Evolutionary conservation across 768 basidiomycete species (phyloP).

Genomic region (Sistotremastrum suecicum): DNA sequence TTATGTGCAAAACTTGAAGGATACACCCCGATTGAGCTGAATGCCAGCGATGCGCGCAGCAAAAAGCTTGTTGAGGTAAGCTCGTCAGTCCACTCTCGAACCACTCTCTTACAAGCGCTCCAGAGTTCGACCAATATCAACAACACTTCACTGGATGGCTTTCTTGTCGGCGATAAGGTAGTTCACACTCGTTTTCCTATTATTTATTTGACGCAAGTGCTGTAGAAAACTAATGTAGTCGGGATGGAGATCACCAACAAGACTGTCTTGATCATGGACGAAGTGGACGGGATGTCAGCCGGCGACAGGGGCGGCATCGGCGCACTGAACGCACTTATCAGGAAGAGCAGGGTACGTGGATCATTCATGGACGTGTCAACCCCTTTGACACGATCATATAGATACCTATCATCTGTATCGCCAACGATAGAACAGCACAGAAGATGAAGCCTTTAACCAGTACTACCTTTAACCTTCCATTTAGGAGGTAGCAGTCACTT

Average conservation of each 20-base stretch:
- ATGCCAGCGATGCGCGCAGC: conserved; percentile 89
- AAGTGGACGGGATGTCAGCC: conserved; percentile 98
- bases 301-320: conserved; percentile 96
- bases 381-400: conserved; percentile 16
- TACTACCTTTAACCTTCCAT: conserved; percentile 64
- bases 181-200: conserved; percentile 5
- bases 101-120: background rate
- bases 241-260: conserved; percentile 66
- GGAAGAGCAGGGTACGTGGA: conserved; percentile 68
- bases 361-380: background rate
- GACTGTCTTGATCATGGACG: conserved; percentile 95
- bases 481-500: conserved; percentile 45
- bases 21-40: conserved; percentile 87
- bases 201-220: background rate
- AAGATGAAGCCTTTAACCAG: conserved; percentile 78
- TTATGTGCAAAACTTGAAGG: conserved; percentile 82
- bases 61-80: conserved; percentile 92
- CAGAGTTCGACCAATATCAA: conserved; percentile 85
- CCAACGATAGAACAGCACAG: conserved; percentile 75
- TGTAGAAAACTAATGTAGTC: conserved; percentile 44
- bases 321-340: conserved; percentile 81
- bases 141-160: conserved; percentile 81
- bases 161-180: conserved; percentile 47
- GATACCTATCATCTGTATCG: conserved; percentile 97
- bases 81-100: background rate